Base-by-base conservation (phyloP, 768 basidiomycete species). In the Steccherinum ochraceum region DNA sequence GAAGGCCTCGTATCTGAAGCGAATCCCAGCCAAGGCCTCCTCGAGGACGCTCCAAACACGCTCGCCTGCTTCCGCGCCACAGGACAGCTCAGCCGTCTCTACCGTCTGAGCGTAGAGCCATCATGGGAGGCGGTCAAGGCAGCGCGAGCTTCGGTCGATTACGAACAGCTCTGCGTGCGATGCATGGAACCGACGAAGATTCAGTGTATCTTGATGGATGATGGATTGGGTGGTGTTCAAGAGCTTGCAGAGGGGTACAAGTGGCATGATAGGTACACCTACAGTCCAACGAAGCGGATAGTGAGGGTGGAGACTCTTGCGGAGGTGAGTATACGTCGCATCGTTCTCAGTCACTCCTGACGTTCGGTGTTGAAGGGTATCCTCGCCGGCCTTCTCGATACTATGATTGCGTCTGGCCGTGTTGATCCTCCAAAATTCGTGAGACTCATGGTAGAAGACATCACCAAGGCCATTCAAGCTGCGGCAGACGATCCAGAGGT, bases 1-100 rank as follows among this genome's bases (percentile, higher is more conserved):
- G 83, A 89, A 52, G 80, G 80, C 0, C 59, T 86, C 45, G 67
- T 84, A 41, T 83, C 84, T 2, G 86, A 89, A 62, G 83, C 86
- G 19, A 61, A 66, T 13, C 41, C 41, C 5, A 81, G 77, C 4
- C 62, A 72, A 7, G 79, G 80, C 0, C 68, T 84, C 26, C 63
- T 61, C 10, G 60, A 65, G 21, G 83, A 88, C 54, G 68, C 81
- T 0, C 58, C 67, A 4, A 64, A 79, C 54, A 84, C 86, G 2
- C 51, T 89, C 11, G 77, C 86, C 1, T 79, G 76, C 58, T 68
- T 72, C 24, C 78, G 79, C 20, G 87, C 86, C 0, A 74, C 73
- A 2, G 61, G 60, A 0, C 77, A 88, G 61, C 73, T 89, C 0
- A 67, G 69, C 13, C 61, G 67, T n/a, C 65, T 88, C 3, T 78